Conservation (phyloP, 495 filamentous ascomycete species). For the Penicillium diatomitis region DNA sequence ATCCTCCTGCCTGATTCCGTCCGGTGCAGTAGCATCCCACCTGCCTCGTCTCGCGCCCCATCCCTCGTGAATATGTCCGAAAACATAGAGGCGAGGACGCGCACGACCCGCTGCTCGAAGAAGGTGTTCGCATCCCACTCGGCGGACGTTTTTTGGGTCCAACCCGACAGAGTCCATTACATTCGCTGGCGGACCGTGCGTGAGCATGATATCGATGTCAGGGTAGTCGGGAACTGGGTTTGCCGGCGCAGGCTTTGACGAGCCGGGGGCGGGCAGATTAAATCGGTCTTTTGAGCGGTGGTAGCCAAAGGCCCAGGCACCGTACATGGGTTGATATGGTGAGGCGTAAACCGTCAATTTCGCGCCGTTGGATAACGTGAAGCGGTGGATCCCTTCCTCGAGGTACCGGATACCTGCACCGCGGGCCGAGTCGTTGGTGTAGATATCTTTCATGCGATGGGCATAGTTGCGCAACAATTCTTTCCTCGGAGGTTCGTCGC, state of each 20-base stretch:
- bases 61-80: slow-evolving; percentile 59
- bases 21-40: slow-evolving; percentile 34
- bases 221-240: slow-evolving; percentile 43
- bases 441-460: slow-evolving; percentile 31
- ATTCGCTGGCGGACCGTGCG: slow-evolving; percentile 60
- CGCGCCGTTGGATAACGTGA: slow-evolving; percentile 50
- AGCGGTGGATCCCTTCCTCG: slow-evolving; percentile 53
- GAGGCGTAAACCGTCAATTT: slow-evolving; percentile 58
- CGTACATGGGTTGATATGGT: slow-evolving; percentile 55
- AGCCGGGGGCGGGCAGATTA: slow-evolving; percentile 26
- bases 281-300: slow-evolving; percentile 42
- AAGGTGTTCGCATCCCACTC: slow-evolving; percentile 42
- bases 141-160: slow-evolving; percentile 6
- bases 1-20: slow-evolving; percentile 13
- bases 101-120: slow-evolving; percentile 33
- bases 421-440: slow-evolving; percentile 38
- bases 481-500: not conserved
- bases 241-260: slow-evolving; percentile 10
- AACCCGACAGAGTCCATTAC: slow-evolving; percentile 43
- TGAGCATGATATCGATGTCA: slow-evolving; percentile 56
- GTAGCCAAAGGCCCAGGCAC: slow-evolving; percentile 57
- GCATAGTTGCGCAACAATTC: slow-evolving; percentile 10
- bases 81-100: slow-evolving; percentile 46
- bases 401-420: slow-evolving; percentile 51
- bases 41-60: slow-evolving; percentile 56